Percentiles rank a stretch among this genome's conserved stretches.
Conservation (phyloP, 139 green algal genomes). For the Chlorella vulgaris region DNA sequence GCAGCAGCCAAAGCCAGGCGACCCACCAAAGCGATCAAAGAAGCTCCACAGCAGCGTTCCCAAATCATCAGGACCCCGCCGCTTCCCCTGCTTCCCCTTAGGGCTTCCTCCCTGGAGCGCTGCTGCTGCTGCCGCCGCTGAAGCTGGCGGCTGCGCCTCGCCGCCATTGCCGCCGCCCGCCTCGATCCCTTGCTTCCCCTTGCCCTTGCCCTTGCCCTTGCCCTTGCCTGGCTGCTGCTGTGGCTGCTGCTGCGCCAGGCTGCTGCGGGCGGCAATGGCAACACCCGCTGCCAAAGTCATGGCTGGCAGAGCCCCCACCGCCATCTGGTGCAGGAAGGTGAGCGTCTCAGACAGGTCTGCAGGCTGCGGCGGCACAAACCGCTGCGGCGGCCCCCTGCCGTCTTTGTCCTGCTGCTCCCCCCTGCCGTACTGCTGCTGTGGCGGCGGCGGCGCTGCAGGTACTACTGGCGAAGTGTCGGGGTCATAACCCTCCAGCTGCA, state of each 20-base stretch:
- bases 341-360: constrained; percentile 29
- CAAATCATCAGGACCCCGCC: constrained; percentile 48
- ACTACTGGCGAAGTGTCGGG: constrained; percentile 8
- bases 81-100: too few relatives aligned
- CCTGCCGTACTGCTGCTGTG: not conserved
- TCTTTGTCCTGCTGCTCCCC: not conserved
- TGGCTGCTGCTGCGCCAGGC: constrained; percentile 13
- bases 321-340: constrained; percentile 25
- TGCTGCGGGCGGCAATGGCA: not conserved
- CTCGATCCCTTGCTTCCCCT: not conserved
- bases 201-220: not conserved
- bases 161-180: not conserved
- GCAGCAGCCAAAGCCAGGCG: not conserved
- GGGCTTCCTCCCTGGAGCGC: too few relatives aligned
- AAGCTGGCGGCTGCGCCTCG: not conserved
- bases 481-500: constrained; percentile 55
- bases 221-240: not conserved
- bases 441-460: not conserved
- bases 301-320: not conserved
- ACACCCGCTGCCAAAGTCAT: not conserved
- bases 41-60: constrained; percentile 68
- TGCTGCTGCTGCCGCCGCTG: not conserved
- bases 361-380: not conserved
- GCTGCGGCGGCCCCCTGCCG: too few relatives aligned
- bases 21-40: constrained; percentile 62